A percentile compares a stretch with the other conserved stretches of the same genome.
Evolutionary conservation across 2,329 filamentous ascomycete species (phyloP).

Genomic region (Diaporthe citriasiana): DNA sequence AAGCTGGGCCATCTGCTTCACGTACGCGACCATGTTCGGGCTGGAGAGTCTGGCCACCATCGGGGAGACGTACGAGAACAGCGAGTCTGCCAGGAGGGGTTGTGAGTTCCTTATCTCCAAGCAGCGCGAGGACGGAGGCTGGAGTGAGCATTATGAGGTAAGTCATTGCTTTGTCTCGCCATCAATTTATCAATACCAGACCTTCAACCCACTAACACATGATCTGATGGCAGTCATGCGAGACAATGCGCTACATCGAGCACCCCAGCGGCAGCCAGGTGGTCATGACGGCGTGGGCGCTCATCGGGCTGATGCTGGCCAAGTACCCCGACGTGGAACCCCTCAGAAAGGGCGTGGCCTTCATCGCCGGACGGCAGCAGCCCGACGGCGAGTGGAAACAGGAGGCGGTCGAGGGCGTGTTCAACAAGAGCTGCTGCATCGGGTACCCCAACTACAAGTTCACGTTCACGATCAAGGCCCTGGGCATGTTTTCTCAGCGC

Average conservation of each 20-base stretch:
- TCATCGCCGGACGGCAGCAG: slow-evolving; percentile 90
- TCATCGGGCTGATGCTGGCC: slow-evolving; percentile 86
- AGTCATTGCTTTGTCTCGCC: slow-evolving; percentile 42
- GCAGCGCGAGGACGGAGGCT: slow-evolving; percentile 91
- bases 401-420: slow-evolving; percentile 96
- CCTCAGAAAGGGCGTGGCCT: slow-evolving; percentile 79
- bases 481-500: slow-evolving; percentile 86
- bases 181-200: neutral
- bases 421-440: slow-evolving; percentile 99
- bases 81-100: slow-evolving; percentile 76
- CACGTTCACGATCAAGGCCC: slow-evolving; percentile 91
- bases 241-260: slow-evolving; percentile 80
- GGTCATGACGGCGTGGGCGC: slow-evolving; percentile 94
- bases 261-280: slow-evolving; percentile 85
- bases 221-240: slow-evolving; percentile 71
- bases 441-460: slow-evolving; percentile 99
- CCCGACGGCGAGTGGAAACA: slow-evolving; percentile 94
- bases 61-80: slow-evolving; percentile 85
- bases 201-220: slow-evolving; percentile 17
- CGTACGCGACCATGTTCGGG: slow-evolving; percentile 96
- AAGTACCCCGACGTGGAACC: slow-evolving; percentile 82
- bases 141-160: slow-evolving; percentile 93
- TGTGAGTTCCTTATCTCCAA: slow-evolving; percentile 89
- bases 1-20: slow-evolving; percentile 98
- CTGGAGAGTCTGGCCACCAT: slow-evolving; percentile 86